Conservation (phyloP, 768 basidiomycete genomes). For the Amylocystis lapponica region DNA sequence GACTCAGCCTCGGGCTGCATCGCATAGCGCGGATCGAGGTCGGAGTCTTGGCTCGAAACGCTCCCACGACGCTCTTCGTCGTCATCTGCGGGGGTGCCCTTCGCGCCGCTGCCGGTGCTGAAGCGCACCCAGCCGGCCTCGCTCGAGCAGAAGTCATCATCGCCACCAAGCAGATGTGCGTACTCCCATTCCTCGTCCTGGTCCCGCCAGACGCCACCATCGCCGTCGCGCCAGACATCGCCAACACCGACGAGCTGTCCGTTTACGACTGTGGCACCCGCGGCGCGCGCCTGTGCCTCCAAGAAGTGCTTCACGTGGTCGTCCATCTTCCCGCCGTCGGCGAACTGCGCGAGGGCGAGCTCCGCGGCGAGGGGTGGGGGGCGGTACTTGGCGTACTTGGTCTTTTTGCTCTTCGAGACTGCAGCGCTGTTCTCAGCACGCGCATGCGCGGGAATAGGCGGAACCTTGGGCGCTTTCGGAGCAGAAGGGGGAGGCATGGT, state of each 20-base stretch:
- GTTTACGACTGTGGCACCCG: slow-evolving; percentile 18
- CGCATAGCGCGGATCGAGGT: slow-evolving; percentile 44
- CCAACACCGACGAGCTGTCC: slow-evolving; percentile 32
- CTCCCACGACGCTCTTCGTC: slow-evolving; percentile 37
- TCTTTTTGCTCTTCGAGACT: slow-evolving; percentile 32
- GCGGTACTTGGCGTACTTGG: slow-evolving; percentile 39
- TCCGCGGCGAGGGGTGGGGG: slow-evolving; percentile 57
- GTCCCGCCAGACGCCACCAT: slow-evolving; percentile 64
- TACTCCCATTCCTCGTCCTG: slow-evolving; percentile 70
- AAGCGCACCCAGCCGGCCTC: slow-evolving; percentile 34
- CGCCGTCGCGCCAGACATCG: slow-evolving; percentile 54
- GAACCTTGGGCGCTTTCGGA: slow-evolving; percentile 3
- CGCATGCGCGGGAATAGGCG: slow-evolving; percentile 3
- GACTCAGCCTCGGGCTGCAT: slow-evolving; percentile 34
- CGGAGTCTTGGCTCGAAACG: slow-evolving; percentile 48
- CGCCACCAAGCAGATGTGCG: slow-evolving; percentile 46
- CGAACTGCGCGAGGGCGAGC: slow-evolving; percentile 64
- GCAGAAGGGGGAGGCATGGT: slow-evolving; percentile 22
- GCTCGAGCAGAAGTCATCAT: slow-evolving; percentile 21
- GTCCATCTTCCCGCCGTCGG: slow-evolving; percentile 57
- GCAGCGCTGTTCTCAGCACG: slow-evolving; percentile 18
- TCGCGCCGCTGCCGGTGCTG: slow-evolving; percentile 33
- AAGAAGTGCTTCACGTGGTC: slow-evolving; percentile 48
- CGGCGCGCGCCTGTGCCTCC: slow-evolving; percentile 47
- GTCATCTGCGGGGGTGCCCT: slow-evolving; percentile 9